Evolutionary conservation across 1,284 basidiomycete genomes (phyloP), one percentile per base, ranked within the genome.

Genomic region (Coriolopsis trogii): DNA sequence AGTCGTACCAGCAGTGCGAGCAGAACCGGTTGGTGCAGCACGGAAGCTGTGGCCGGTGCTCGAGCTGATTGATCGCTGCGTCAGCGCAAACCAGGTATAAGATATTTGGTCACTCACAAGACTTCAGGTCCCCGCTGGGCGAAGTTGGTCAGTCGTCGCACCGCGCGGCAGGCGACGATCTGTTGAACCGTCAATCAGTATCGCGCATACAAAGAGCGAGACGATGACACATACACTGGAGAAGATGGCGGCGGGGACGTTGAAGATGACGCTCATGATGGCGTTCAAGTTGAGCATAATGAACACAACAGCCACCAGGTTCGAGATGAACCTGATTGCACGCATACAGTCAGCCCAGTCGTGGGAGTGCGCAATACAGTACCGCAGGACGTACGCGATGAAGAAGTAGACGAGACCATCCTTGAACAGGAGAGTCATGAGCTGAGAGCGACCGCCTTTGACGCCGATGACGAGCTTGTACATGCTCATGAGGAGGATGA

Each of bases 131-230:
- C 78, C 26, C 68, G 60, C 20, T 68, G 68, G 9, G 77, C 76
- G 67, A 80, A 89, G 59, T 83, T 84, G 49, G 78, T 79, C 41
- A 89, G 67, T 39, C 87, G 78, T 39, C 87, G 82, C 29, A 89
- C 87, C 6, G 48, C 53, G n/a, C 46, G 54, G 41, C 46, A 41
- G 31, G 51, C 40, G 41, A 55, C 57, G 39, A 59, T 55, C 56
- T 55, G 6, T 23, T 4, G 9, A 37, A 16, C 23, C 1, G 29
- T 9, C 21, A 10, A 16, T 33, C 6, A 28, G 24, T 16, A n/a
- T 23, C 42, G 13, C 8, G 41, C 21, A 9, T 31, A 9, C 15
- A 21, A 20, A 13, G 6, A 13, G 6, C 26, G 10, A 18, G 7
- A 8, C 2, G n/a, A 3, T 0, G 13, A 39, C 12, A 49, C 64